Percentiles rank a stretch among this genome's conserved stretches.
These are phyloP conservation scores for Desmodesmus armatus DNA, from an alignment of 139 green algal genomes.

Conservation along the genomic window DNA sequence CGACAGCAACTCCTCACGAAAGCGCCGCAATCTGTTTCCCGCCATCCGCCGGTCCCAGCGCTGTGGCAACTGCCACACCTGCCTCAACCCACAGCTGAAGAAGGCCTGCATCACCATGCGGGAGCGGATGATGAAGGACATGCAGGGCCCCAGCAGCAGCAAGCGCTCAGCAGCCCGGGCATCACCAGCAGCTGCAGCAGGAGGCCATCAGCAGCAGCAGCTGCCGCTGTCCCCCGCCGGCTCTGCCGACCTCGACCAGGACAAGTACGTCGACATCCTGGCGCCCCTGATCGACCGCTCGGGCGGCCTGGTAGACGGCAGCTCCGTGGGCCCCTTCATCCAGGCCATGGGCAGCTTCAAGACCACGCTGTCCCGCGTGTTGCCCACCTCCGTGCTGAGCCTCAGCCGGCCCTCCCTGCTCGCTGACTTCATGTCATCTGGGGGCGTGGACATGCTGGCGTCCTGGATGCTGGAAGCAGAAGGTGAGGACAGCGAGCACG, in stretches of 20 bases:
- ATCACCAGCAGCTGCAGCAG: neutral
- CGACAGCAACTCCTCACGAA: too few species aligned
- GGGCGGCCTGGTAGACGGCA: neutral
- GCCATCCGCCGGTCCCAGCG: slow-evolving; percentile 29
- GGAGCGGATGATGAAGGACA: slow-evolving; percentile 30
- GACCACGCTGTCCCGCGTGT: neutral
- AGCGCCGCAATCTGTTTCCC: slow-evolving; percentile 30
- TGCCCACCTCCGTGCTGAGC: slow-evolving; percentile 22
- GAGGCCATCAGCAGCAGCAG: slow-evolving; percentile 9
- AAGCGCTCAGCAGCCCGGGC: neutral
- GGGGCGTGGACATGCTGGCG: slow-evolving; percentile 25
- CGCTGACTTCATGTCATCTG: slow-evolving; percentile 11
- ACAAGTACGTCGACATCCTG: slow-evolving; percentile 41
- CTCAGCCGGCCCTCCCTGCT: slow-evolving; percentile 5
- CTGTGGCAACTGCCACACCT: slow-evolving; percentile 67
- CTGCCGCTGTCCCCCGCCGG: neutral
- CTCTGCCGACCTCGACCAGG: neutral
- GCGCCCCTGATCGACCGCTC: slow-evolving; percentile 17
- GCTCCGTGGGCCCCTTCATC: slow-evolving; percentile 8
- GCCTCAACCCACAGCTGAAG: slow-evolving; percentile 66
- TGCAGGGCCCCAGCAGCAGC: too few species aligned
- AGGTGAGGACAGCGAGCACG: slow-evolving; percentile 20
- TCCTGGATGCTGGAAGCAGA: slow-evolving; percentile 30
- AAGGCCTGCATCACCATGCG: slow-evolving; percentile 61
- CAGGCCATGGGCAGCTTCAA: slow-evolving; percentile 1